Base-by-base conservation (phyloP, 352 stramenopile genomes). In the Aphanomyces stellatus region DNA sequence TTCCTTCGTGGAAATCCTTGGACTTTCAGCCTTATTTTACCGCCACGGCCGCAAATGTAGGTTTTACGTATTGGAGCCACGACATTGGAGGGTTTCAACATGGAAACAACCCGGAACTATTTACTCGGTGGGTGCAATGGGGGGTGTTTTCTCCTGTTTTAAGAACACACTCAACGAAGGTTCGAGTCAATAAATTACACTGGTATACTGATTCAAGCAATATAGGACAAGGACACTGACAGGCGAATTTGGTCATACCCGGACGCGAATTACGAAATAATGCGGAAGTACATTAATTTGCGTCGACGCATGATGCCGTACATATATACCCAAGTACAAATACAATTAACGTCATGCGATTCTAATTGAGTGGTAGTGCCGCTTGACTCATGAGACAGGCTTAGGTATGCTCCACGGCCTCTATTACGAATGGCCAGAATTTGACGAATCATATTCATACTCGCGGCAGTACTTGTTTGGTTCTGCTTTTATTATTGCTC, bases 41-140 rank as follows among this genome's bases (percentile, higher is more conserved):
- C 15, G n/a, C 69, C n/a, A 82, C 72, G 53, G 71, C 77, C 0
- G 46, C 77, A 22, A 85, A 85, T 69, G 64, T 85, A 13, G 77
- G 61, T n/a, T 85, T 74, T 57, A 70, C 74, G 1, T 76, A 78
- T 43, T 83, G 76, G 76, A 82, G 74, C 33, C 77, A 85, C 60
- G 77, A 85, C 35, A 59, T 85, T 24, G 75, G 73, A 17, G 76
- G 76, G 3, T 78, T 79, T 8, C 57, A 72, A 33, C 72, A 72
- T 31, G 48, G 69, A 6, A 59, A 57, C 2, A 69, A 72, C 24
- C 67, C 72, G 0, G 76, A 82, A 43, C 68, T 85, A 2, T 82
- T 73, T 57, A 70, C 69, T 43, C 70, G 77, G 1, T 85, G 77
- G 77, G n/a, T 82, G 11, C 74, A 85, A 28, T 85, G 72, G 72